A percentile compares a stretch with the other conserved stretches of the same genome.
Evolutionary conservation across 257 asterid genomes (phyloP).

Genomic region (Anisodus acutangulus): DNA sequence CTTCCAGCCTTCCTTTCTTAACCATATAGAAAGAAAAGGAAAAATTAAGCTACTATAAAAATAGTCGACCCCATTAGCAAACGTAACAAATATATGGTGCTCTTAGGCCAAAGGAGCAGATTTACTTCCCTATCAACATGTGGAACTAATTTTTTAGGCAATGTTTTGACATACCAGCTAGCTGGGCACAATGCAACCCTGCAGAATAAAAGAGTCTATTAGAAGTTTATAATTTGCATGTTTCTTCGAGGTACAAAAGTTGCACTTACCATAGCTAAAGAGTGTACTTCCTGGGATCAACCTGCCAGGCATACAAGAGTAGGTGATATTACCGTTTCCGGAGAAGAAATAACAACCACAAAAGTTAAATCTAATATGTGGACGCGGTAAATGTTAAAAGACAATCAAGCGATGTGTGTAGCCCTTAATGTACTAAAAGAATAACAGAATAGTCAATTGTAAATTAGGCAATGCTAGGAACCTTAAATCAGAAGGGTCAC

Average conservation of each 20-base stretch:
- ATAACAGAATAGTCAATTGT: background rate
- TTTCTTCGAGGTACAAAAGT: slow-evolving; percentile 1
- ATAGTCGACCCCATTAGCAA: background rate
- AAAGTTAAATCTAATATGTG: background rate
- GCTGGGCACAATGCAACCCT: slow-evolving; percentile 95
- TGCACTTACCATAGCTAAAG: slow-evolving; percentile 85
- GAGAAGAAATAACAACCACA: background rate
- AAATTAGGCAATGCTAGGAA: slow-evolving; percentile 9
- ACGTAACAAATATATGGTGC: background rate
- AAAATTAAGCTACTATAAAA: background rate
- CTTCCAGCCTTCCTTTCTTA: background rate
- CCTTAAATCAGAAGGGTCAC: background rate
- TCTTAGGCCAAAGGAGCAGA: background rate
- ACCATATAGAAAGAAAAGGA: background rate
- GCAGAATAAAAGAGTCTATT: slow-evolving; percentile 46
- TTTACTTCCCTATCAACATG: slow-evolving; percentile 14
- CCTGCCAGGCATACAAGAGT: slow-evolving; percentile 49
- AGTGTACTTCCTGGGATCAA: slow-evolving; percentile 84
- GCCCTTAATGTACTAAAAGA: background rate
- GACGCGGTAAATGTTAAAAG: background rate
- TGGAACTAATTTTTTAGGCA: background rate
- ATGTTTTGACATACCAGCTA: slow-evolving; percentile 66
- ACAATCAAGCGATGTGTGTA: background rate
- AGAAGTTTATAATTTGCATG: slow-evolving; percentile 24
- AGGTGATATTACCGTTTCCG: background rate